These are phyloP conservation scores for Melaleuca quinquenervia DNA, from an alignment of 345 rosid genomes.

Conservation along the genomic window DNA sequence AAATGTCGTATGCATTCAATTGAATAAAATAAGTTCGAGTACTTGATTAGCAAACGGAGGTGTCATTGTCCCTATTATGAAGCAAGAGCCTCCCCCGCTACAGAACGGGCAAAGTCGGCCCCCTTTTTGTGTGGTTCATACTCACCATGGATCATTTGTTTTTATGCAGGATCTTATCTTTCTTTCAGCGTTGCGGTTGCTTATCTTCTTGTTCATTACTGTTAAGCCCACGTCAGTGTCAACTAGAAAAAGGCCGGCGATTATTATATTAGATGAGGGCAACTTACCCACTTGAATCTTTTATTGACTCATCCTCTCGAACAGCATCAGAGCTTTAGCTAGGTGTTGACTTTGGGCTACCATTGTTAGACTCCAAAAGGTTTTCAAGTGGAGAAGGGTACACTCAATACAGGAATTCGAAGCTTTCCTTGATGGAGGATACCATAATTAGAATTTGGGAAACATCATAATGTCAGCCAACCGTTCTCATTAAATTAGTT, in stretches of 20 bases:
- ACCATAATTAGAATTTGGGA: neutral
- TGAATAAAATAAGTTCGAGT: neutral
- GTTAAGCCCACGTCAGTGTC: neutral
- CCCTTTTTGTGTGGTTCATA: neutral
- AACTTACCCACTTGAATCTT: neutral
- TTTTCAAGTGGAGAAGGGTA: neutral
- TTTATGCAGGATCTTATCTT: neutral
- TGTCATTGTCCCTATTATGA: neutral
- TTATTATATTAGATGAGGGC: neutral
- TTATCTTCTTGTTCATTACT: neutral
- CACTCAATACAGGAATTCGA: neutral
- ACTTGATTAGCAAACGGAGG: neutral
- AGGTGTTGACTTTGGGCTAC: neutral
- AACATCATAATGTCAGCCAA: neutral
- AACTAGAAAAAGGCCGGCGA: neutral
- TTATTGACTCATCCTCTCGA: neutral
- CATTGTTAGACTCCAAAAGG: neutral
- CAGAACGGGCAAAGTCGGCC: neutral
- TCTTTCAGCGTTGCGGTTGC: neutral
- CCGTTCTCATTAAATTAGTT: neutral
- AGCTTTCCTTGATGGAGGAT: neutral
- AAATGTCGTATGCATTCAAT: neutral
- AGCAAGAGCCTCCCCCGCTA: neutral
- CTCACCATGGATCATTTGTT: neutral
- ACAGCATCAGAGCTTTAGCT: neutral